Evolutionary conservation across 768 basidiomycete genomes (phyloP).

Genomic region (Termitomyces sp.): DNA sequence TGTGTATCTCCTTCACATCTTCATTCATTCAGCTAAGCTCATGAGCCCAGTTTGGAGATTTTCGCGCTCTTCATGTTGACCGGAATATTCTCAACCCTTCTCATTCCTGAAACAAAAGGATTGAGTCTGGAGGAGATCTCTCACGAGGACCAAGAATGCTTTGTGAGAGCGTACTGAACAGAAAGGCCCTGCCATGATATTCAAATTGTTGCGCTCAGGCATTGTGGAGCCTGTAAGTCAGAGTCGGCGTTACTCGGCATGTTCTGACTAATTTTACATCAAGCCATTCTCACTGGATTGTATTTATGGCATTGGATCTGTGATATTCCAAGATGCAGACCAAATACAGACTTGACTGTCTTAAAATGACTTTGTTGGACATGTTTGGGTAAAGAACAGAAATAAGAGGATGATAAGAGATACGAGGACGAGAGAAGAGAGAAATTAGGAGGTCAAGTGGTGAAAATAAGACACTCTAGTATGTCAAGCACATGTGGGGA

Average conservation of each 20-base stretch:
- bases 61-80: slow-evolving; percentile 86
- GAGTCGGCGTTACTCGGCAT: neutral
- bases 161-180: slow-evolving; percentile 31
- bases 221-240: neutral
- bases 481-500: no score
- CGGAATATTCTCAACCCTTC: slow-evolving; percentile 74
- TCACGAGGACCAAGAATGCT: slow-evolving; percentile 61
- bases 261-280: neutral
- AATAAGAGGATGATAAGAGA: no score
- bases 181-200: neutral
- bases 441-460: no score
- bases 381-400: no score
- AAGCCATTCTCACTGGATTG: neutral
- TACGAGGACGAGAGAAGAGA: no score
- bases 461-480: no score
- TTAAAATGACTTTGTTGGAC: no score
- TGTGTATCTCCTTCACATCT: slow-evolving; percentile 25
- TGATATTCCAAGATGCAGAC: no score
- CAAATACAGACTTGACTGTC: no score
- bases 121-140: slow-evolving; percentile 68
- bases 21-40: neutral
- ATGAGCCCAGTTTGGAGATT: slow-evolving; percentile 55
- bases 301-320: no score
- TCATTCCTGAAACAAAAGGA: slow-evolving; percentile 75
- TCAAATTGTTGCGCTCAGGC: no score